Percentiles rank a stretch among this genome's conserved stretches.
These are phyloP conservation scores for Macrotyloma uniflorum DNA, from an alignment of 306 rosid genomes.

Conservation along the genomic window DNA sequence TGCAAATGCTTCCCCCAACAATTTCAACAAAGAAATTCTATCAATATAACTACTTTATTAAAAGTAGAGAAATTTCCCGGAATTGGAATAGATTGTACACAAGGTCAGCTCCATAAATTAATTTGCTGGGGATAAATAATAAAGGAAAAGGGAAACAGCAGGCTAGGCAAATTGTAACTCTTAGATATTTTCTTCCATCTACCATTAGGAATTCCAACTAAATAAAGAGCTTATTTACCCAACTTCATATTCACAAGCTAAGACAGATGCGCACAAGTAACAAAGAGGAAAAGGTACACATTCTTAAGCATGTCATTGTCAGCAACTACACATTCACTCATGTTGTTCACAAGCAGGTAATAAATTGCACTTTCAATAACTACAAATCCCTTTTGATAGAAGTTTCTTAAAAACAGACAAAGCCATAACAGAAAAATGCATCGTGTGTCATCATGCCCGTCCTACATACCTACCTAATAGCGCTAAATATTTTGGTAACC, in stretches of 20 bases:
- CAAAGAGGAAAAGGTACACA: conserved; percentile 12
- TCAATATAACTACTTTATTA: not conserved
- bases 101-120: not conserved
- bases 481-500: conserved; percentile 18
- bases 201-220: conserved; percentile 22
- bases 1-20: conserved; percentile 20
- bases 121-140: not conserved
- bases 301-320: conserved; percentile 23
- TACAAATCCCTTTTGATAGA: conserved; percentile 6
- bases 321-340: conserved; percentile 16
- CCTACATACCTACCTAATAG: conserved; percentile 14
- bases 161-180: not conserved
- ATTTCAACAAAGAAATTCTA: conserved; percentile 18
- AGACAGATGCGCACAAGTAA: conserved; percentile 4
- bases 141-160: conserved; percentile 5
- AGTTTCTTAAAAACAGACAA: conserved; percentile 8
- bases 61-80: conserved; percentile 29
- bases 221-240: conserved; percentile 8
- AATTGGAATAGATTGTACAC: not conserved
- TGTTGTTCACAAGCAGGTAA: conserved; percentile 10
- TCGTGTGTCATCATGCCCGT: conserved; percentile 24
- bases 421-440: conserved; percentile 21
- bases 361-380: conserved; percentile 17
- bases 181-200: conserved; percentile 6
- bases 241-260: conserved; percentile 20